Conservation (phyloP, 2,329 filamentous ascomycete genomes). For the Elsinoe fawcettii region DNA sequence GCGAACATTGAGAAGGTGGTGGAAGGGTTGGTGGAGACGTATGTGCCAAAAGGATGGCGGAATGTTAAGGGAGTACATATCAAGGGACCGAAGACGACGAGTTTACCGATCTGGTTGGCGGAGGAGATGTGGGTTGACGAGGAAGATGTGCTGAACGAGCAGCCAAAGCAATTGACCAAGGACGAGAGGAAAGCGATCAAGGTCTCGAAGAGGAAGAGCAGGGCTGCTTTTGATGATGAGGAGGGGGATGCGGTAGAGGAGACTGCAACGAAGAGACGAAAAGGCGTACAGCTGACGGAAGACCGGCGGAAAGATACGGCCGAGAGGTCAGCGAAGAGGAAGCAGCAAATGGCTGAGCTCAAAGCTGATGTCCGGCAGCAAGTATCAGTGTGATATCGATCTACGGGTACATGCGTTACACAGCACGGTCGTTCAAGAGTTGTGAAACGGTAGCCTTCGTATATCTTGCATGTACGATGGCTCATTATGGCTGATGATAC, state of each 20-base stretch:
- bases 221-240: constrained; percentile 23
- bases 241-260: constrained; percentile 18
- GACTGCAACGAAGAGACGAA: constrained; percentile 21
- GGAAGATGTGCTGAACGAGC: constrained; percentile 53
- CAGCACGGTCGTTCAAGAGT: neutral
- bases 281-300: constrained; percentile 18
- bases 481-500: neutral
- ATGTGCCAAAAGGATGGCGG: constrained; percentile 77
- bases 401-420: neutral
- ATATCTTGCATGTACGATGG: neutral
- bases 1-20: constrained; percentile 73
- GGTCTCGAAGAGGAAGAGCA: constrained; percentile 24
- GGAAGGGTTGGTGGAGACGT: constrained; percentile 63
- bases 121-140: constrained; percentile 84
- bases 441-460: neutral
- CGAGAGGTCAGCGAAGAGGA: neutral
- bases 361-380: constrained; percentile 1
- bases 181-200: constrained; percentile 22
- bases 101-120: constrained; percentile 89
- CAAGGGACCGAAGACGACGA: constrained; percentile 81
- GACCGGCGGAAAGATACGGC: constrained; percentile 27
- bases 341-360: constrained; percentile 6
- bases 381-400: neutral
- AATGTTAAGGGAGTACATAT: constrained; percentile 79
- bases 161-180: constrained; percentile 23